Conservation (phyloP, 2,329 filamentous ascomycete species). For the Ophiostoma angusticollis region DNA sequence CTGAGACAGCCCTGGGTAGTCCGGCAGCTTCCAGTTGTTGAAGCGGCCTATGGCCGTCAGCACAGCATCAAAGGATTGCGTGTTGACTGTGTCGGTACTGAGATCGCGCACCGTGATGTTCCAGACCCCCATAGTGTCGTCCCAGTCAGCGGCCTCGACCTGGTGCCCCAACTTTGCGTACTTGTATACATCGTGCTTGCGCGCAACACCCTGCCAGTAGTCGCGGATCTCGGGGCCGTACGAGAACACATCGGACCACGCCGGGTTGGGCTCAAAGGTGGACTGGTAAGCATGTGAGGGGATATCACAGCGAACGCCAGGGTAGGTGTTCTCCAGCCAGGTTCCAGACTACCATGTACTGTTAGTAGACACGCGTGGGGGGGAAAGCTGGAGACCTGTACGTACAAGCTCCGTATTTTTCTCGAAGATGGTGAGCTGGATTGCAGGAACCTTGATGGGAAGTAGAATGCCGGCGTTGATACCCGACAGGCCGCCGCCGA, state of each 20-base stretch:
- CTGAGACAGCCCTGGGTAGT: conserved; percentile 34
- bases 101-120: conserved; percentile 32
- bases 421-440: conserved; percentile 53
- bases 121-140: conserved; percentile 41
- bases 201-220: conserved; percentile 52
- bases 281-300: conserved; percentile 59
- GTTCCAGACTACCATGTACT: conserved; percentile 22
- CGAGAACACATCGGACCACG: conserved; percentile 58
- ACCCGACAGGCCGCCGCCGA: conserved; percentile 52
- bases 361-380: too few species aligned
- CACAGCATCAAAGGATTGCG: conserved; percentile 42
- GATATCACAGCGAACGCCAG: conserved; percentile 44
- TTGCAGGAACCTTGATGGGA: conserved; percentile 54
- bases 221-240: conserved; percentile 52
- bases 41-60: conserved; percentile 53
- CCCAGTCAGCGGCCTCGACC: conserved; percentile 46
- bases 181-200: conserved; percentile 51
- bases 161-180: conserved; percentile 40
- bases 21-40: conserved; percentile 37
- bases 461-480: conserved; percentile 53
- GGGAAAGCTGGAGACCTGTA: too few species aligned
- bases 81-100: conserved; percentile 23
- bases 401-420: conserved; percentile 55
- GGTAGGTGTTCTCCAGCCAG: conserved; percentile 23
- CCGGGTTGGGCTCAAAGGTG: conserved; percentile 52